A percentile compares a stretch with the other conserved stretches of the same genome.
Conservation (phyloP, 768 basidiomycete species). For the Boletellus emodensis region DNA sequence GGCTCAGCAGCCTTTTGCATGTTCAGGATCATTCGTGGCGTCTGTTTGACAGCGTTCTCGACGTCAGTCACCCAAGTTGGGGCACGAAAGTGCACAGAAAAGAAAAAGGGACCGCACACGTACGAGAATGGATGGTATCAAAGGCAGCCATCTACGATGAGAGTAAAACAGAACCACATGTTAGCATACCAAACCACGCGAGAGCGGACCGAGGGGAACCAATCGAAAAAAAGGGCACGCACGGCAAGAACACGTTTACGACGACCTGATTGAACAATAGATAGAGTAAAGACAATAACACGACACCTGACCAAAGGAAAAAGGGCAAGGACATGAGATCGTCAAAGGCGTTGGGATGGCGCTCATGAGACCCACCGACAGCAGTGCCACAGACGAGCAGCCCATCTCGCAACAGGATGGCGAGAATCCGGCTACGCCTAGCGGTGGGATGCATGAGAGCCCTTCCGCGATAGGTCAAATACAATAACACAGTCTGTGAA, state of each 20-base stretch:
- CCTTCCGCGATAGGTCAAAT: conserved; percentile 17
- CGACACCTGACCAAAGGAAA: neutral
- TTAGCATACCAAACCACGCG: neutral
- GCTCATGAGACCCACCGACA: conserved; percentile 7
- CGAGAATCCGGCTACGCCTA: conserved; percentile 13
- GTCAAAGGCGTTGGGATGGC: neutral
- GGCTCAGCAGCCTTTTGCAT: conserved; percentile 12
- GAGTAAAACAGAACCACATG: neutral
- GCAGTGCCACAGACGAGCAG: conserved; percentile 5
- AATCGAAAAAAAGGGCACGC: neutral
- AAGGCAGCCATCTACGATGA: conserved; percentile 10
- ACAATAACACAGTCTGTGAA: conserved; percentile 15
- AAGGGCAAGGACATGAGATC: neutral
- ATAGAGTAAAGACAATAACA: neutral
- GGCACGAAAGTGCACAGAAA: neutral
- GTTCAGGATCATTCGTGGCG: conserved; percentile 21
- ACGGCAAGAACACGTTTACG: conserved; percentile 19
- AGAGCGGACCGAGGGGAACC: neutral
- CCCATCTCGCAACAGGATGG: conserved; percentile 16
- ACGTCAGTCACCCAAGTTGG: neutral
- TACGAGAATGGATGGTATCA: conserved; percentile 13
- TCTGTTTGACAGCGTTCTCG: conserved; percentile 1
- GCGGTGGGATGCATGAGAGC: neutral
- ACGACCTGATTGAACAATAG: neutral
- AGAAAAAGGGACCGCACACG: neutral